A percentile compares a stretch with the other conserved stretches of the same genome.
Evolutionary conservation across 2,329 filamentous ascomycete species (phyloP).

Genomic region (Juglanconis oblonga): DNA sequence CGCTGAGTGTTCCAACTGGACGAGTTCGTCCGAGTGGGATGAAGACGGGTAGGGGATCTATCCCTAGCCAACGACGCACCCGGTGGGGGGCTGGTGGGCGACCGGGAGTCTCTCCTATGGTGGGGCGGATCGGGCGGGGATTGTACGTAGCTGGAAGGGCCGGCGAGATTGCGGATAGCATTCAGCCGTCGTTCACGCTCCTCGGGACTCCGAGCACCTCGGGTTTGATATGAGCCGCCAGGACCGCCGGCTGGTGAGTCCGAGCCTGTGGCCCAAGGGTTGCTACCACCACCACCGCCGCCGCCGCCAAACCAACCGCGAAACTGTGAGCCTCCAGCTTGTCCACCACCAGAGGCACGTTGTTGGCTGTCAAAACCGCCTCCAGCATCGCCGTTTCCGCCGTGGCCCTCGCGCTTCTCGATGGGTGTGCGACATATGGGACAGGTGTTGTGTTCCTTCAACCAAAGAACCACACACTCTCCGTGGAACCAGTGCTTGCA

Average conservation of each 20-base stretch:
- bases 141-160: slow-evolving; percentile 4
- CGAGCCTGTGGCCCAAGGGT: background rate
- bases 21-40: slow-evolving; percentile 2
- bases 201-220: slow-evolving; percentile 13
- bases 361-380: background rate
- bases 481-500: slow-evolving; percentile 95
- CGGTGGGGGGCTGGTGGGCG: slow-evolving; percentile 15
- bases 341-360: background rate
- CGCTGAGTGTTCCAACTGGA: slow-evolving; percentile 4
- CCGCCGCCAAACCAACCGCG: background rate
- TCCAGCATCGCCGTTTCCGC: background rate
- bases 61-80: slow-evolving; percentile 12
- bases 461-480: slow-evolving; percentile 76
- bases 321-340: background rate
- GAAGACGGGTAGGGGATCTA: slow-evolving; percentile 10
- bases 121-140: background rate
- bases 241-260: background rate
- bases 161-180: slow-evolving; percentile 23
- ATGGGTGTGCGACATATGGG: slow-evolving; percentile 71
- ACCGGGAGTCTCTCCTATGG: slow-evolving; percentile 16
- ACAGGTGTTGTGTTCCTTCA: slow-evolving; percentile 89
- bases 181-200: slow-evolving; percentile 22
- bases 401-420: slow-evolving; percentile 32
- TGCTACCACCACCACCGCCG: background rate
- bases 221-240: slow-evolving; percentile 4